Percentiles rank a stretch among this genome's conserved stretches.
Evolutionary conservation across 2,329 filamentous ascomycete species (phyloP).

Genomic region (Colletotrichum sp.): DNA sequence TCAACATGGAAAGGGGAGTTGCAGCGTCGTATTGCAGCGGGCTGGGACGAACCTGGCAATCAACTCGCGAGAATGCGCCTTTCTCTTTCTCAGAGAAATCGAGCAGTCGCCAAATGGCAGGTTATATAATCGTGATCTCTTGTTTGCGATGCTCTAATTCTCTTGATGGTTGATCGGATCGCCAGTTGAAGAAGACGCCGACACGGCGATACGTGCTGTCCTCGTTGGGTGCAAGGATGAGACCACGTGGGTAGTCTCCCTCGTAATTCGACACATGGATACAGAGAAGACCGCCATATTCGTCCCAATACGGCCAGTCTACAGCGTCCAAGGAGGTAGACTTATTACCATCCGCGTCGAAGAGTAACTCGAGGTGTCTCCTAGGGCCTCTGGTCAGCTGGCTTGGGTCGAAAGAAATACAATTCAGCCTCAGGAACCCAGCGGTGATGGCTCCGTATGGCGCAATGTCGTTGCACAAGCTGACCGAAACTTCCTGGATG

Average conservation of each 20-base stretch:
- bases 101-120: neutral
- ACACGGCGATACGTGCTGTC: neutral
- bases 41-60: neutral
- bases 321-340: neutral
- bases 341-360: neutral
- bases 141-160: neutral
- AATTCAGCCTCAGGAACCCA: neutral
- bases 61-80: neutral
- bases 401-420: neutral
- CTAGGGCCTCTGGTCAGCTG: neutral
- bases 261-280: neutral
- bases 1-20: neutral
- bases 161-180: neutral
- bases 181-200: neutral
- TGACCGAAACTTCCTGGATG: neutral
- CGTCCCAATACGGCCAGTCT: neutral
- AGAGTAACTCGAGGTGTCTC: neutral
- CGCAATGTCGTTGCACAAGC: neutral
- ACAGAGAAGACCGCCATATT: neutral
- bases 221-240: neutral
- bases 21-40: neutral
- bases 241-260: neutral
- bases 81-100: neutral
- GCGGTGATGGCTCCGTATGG: neutral
- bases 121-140: neutral